Conservation (phyloP, 495 filamentous ascomycete genomes). For the Neurospora intermedia region DNA sequence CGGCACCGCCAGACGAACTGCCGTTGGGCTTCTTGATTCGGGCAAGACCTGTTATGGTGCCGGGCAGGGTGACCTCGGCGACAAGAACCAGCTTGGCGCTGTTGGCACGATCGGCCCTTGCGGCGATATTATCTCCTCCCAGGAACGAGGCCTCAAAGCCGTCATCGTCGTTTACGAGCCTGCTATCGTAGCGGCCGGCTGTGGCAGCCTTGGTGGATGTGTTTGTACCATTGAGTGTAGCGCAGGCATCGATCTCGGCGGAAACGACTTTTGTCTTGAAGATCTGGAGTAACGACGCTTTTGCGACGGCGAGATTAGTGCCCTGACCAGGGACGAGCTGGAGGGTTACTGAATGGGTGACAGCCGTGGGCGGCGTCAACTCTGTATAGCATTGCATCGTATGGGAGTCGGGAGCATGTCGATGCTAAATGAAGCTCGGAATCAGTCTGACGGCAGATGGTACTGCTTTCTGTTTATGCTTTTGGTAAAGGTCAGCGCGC, state of each 20-base stretch:
- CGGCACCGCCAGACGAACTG: slow-evolving; percentile 55
- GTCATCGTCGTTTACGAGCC: slow-evolving; percentile 44
- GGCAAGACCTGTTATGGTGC: slow-evolving; percentile 72
- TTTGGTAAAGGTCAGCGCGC: neutral
- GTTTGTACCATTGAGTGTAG: slow-evolving; percentile 6
- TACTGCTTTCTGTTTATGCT: neutral
- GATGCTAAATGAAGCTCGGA: neutral
- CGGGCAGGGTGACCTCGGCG: slow-evolving; percentile 69
- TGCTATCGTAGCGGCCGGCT: slow-evolving; percentile 30
- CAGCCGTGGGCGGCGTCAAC: slow-evolving; percentile 81
- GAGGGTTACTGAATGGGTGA: slow-evolving; percentile 74
- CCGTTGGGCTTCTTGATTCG: slow-evolving; percentile 58
- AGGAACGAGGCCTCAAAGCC: slow-evolving; percentile 50
- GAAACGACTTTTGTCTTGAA: slow-evolving; percentile 52
- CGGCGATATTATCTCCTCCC: slow-evolving; percentile 41
- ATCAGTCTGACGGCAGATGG: neutral
- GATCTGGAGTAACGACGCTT: slow-evolving; percentile 84
- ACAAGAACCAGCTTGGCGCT: slow-evolving; percentile 75
- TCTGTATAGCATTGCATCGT: slow-evolving; percentile 71
- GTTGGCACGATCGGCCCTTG: slow-evolving; percentile 46
- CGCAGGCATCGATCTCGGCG: slow-evolving; percentile 38
- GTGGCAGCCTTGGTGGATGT: slow-evolving; percentile 8
- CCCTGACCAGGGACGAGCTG: slow-evolving; percentile 65
- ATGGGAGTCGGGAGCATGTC: slow-evolving; percentile 14
- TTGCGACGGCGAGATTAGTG: slow-evolving; percentile 78